Conservation (phyloP, 2,329 filamentous ascomycete species). For the Bimuria novae-zelandiae region DNA sequence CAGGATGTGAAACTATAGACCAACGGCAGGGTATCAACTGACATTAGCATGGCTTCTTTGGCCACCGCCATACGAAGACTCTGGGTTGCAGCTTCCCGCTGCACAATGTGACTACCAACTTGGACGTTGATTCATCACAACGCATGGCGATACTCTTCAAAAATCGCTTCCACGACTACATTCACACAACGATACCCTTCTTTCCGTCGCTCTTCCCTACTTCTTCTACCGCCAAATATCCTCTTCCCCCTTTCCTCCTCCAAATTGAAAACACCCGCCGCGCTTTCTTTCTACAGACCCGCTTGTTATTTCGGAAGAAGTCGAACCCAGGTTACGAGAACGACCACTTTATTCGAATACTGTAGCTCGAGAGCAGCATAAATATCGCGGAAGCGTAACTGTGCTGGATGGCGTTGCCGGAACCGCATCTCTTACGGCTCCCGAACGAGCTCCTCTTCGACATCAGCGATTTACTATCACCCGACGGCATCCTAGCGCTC, state of each 20-base stretch:
- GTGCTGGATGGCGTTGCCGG: slow-evolving; percentile 12
- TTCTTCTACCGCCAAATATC: not conserved
- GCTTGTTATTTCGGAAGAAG: too few relatives aligned
- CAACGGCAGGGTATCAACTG: not conserved
- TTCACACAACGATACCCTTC: not conserved
- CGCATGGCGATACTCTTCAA: too few relatives aligned
- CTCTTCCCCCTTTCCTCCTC: not conserved
- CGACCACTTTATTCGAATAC: too few relatives aligned
- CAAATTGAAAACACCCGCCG: not conserved
- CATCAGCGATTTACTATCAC: slow-evolving; percentile 42
- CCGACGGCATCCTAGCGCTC: slow-evolving; percentile 44
- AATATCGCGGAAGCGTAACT: not conserved
- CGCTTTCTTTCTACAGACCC: too few relatives aligned
- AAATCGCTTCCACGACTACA: not conserved
- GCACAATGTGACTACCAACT: too few relatives aligned
- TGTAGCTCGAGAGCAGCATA: not conserved
- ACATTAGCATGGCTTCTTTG: slow-evolving; percentile 6
- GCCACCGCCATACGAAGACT: not conserved
- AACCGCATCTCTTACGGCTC: slow-evolving; percentile 30
- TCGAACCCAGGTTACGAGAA: too few relatives aligned
- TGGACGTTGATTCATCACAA: too few relatives aligned
- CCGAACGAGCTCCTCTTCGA: slow-evolving; percentile 49
- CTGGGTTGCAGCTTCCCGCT: not conserved
- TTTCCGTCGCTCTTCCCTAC: not conserved
- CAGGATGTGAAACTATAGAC: slow-evolving; percentile 1